Conservation (phyloP, 169 alveolate species). For the Babesia sp. region DNA sequence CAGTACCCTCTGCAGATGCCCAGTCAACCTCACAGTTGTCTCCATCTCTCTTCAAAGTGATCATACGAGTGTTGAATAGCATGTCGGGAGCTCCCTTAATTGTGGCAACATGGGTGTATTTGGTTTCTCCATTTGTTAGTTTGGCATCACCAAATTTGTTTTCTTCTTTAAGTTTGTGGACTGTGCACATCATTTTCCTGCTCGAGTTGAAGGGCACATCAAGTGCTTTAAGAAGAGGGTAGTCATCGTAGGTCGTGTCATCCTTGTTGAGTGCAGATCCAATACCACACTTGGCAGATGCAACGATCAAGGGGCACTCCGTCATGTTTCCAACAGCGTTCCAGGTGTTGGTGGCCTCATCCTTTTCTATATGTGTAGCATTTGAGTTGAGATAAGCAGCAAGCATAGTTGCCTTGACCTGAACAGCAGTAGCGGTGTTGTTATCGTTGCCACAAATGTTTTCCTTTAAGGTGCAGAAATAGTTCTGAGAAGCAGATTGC, state of each 20-base stretch:
- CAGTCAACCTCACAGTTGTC: conserved; percentile 28
- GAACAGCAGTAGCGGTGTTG: conserved; percentile 51
- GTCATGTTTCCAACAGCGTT: conserved; percentile 86
- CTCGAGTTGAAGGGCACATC: conserved; percentile 89
- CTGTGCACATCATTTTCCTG: conserved; percentile 87
- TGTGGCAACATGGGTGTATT: conserved; percentile 84
- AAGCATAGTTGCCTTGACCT: conserved; percentile 74
- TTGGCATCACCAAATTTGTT: conserved; percentile 69
- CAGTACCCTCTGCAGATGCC: neutral
- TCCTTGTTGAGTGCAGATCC: conserved; percentile 49
- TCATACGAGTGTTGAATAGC: conserved; percentile 33
- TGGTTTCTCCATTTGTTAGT: conserved; percentile 6
- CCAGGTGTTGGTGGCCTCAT: conserved; percentile 54
- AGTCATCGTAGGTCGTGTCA: conserved; percentile 28
- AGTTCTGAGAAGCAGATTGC: neutral
- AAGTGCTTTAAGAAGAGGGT: conserved; percentile 63
- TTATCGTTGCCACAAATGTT: conserved; percentile 17
- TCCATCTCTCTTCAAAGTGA: conserved; percentile 17
- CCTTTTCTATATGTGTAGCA: conserved; percentile 76
- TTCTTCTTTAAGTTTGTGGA: conserved; percentile 73
- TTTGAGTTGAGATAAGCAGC: conserved; percentile 86
- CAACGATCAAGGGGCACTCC: conserved; percentile 88
- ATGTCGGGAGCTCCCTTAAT: conserved; percentile 91
- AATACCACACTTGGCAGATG: conserved; percentile 86
- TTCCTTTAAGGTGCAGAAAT: conserved; percentile 5